Conservation (phyloP, 768 basidiomycete genomes). For the Auricularia sp. region DNA sequence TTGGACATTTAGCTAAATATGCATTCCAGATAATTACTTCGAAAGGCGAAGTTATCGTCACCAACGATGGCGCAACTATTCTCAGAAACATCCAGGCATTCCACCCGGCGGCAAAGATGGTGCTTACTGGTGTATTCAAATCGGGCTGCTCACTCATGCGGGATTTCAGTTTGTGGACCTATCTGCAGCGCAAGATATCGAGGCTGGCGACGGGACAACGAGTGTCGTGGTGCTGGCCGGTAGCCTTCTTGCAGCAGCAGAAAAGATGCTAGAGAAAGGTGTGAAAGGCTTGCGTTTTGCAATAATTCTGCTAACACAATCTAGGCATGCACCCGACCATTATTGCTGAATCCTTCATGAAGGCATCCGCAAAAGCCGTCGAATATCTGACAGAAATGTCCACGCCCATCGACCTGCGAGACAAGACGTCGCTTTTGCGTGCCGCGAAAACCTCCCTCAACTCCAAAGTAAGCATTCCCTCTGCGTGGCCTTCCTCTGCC, state of each 20-base stretch:
- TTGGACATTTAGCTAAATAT: neutral
- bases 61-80: slow-evolving; percentile 98
- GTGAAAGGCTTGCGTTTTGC: neutral
- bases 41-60: slow-evolving; percentile 94
- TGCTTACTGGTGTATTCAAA: slow-evolving; percentile 22
- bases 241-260: slow-evolving; percentile 84
- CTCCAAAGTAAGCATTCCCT: slow-evolving; percentile 60
- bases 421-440: slow-evolving; percentile 73
- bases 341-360: slow-evolving; percentile 91
- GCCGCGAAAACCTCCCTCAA: slow-evolving; percentile 94
- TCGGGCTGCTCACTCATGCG: neutral
- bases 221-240: slow-evolving; percentile 96
- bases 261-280: slow-evolving; percentile 93
- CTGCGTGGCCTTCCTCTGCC: slow-evolving; percentile 1
- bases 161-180: slow-evolving; percentile 79
- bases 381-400: slow-evolving; percentile 91
- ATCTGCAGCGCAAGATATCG: slow-evolving; percentile 94
- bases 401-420: slow-evolving; percentile 81
- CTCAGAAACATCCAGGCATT: slow-evolving; percentile 90
- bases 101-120: slow-evolving; percentile 99
- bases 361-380: slow-evolving; percentile 84
- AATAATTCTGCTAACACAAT: neutral
- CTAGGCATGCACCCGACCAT: slow-evolving; percentile 86
- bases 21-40: slow-evolving; percentile 77
- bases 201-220: slow-evolving; percentile 97